phyloP scores from a whole-genome alignment of 805 yeast genomes.

The Metschnikowia cubensis region DNA sequence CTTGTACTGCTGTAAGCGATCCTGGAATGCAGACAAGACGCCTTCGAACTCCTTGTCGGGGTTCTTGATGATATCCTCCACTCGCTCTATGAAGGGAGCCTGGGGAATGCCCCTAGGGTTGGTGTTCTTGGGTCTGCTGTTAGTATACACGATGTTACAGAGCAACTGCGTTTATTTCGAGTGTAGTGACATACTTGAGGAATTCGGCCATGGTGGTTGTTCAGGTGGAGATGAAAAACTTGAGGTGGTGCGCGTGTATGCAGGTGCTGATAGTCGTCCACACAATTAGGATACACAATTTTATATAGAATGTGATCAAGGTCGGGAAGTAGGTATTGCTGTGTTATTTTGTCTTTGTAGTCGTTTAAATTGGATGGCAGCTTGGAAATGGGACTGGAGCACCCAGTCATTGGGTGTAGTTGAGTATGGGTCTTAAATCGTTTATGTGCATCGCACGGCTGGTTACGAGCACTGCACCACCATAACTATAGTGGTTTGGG shows the following conservation, averaged over 20 bases:
- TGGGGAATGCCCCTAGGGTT: slow-evolving; percentile 96
- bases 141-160: slow-evolving; percentile 1
- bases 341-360: no score
- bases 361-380: no score
- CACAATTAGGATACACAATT: no score
- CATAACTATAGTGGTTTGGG: no score
- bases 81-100: slow-evolving; percentile 88
- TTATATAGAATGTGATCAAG: no score
- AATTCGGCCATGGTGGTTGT: slow-evolving; percentile 25
- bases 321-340: no score
- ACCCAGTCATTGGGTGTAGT: no score
- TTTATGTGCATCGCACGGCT: no score
- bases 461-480: no score
- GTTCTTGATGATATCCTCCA: slow-evolving; percentile 66
- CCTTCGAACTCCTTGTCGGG: slow-evolving; percentile 62
- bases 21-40: slow-evolving; percentile 73
- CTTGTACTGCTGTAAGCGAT: slow-evolving; percentile 83
- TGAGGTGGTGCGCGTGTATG: not conserved
- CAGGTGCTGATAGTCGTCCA: not conserved
- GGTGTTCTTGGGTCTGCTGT: slow-evolving; percentile 48
- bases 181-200: slow-evolving; percentile 24
- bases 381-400: no score
- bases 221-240: not conserved
- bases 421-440: no score
- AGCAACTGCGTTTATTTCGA: no score